Base-by-base conservation (phyloP, 169 alveolate species). In the Plasmodium knowlesi region DNA sequence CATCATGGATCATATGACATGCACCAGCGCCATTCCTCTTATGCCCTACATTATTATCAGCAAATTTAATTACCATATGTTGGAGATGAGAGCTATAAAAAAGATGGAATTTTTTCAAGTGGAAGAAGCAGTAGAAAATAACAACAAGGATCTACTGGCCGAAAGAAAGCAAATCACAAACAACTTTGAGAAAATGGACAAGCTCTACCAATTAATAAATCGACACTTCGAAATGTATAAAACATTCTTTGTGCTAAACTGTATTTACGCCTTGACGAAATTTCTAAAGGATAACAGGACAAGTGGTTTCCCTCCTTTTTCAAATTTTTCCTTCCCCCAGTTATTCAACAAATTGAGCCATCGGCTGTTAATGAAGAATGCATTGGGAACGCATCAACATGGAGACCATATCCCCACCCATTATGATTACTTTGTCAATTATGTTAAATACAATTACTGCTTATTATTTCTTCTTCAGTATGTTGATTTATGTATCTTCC, bases 1-100 rank as follows among this genome's bases (percentile, higher is more conserved):
- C 22, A 57, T 88, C 10, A n/a, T 88, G 83, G 53, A 80, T 25
- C 70, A 61, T 50, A 5, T 79, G 32, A 57, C 53, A 39, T 25
- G 19, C 43, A 6, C 32, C 12, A 28, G 5, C 22, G 32, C 71
- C 3, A 50, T 37, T 5, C 4, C 61, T 2, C 30, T 22, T 19
- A 32, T 88, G 30, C 94, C 94, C 10, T 88, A 88, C 70, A 53
- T 88, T n/a, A 25, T 88, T 78, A 46, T 88, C 50, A 80, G 94
- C 82, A 88, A 61, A 22, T 78, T 88, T 88, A 88, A 88, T 28
- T 88, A 78, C 82, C 78, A 61, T 39, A 39, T 41, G 82, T 39
- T 88, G 50, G 76, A 79, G 25, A 22, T 46, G 30, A 88, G 81
- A 19, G 19, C 57, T 2, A 12, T 61, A 1, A 30, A 8, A 0